These are phyloP conservation scores for Paracorniculantispora psalliotae DNA, from an alignment of 2,329 filamentous ascomycete species.

Conservation along the genomic window DNA sequence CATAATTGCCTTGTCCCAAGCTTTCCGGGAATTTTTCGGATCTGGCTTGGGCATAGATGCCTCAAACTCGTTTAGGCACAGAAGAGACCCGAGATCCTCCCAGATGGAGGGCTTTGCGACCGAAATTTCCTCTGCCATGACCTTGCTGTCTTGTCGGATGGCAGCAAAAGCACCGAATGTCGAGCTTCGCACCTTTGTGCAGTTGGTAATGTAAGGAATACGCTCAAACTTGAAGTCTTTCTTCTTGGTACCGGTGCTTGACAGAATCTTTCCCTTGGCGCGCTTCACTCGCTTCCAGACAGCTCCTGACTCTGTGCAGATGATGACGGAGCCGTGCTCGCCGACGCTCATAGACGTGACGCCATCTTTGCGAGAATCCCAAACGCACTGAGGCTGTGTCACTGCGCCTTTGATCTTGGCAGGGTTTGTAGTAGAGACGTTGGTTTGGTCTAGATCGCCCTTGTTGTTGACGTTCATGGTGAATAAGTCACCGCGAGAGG, in stretches of 20 bases:
- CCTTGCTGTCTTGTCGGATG: conserved; percentile 76
- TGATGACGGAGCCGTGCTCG: conserved; percentile 89
- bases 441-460: conserved; percentile 53
- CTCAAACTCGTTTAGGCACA: conserved; percentile 61
- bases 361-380: conserved; percentile 83
- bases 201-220: conserved; percentile 80
- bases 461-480: conserved; percentile 72
- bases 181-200: conserved; percentile 79
- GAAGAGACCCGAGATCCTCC: conserved; percentile 65
- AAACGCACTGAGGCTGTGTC: conserved; percentile 73
- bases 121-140: conserved; percentile 66
- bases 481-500: conserved; percentile 79
- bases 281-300: conserved; percentile 88
- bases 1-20: conserved; percentile 27
- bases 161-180: conserved; percentile 86
- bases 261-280: conserved; percentile 68
- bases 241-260: conserved; percentile 53
- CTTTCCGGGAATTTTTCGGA: conserved; percentile 36
- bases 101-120: conserved; percentile 65
- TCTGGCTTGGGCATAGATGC: conserved; percentile 31
- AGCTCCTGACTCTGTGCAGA: conserved; percentile 86
- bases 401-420: conserved; percentile 82
- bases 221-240: conserved; percentile 96
- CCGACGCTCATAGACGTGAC: conserved; percentile 83
- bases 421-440: conserved; percentile 83